Base-by-base conservation (phyloP, 2,329 filamentous ascomycete species). In the Pseudopyrenochaeta lycopersici region DNA sequence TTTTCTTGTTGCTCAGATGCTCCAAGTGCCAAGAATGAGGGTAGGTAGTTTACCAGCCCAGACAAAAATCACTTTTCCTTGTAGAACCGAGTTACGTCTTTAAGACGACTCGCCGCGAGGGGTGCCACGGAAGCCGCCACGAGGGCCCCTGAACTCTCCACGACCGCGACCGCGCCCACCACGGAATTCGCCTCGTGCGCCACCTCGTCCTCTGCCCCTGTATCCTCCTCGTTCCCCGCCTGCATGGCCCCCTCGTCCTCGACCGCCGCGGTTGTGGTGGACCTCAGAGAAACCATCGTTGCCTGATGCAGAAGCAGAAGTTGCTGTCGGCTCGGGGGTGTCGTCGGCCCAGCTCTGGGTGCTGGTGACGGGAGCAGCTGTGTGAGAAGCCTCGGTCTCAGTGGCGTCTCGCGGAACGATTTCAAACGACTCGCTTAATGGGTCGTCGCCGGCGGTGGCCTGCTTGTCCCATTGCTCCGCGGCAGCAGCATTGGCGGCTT, bases 301-400 rank as follows among this genome's bases (percentile, higher is more conserved):
- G 42, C 77, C 76, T 30, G 76, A 56, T 15, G 68, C 60, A 39
- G 72, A 54, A 18, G 74, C 54, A 29, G 60, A 52, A 21, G 70
- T 58, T 29, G 66, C 66, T 40, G 62, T 61, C 17, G 66, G 67
- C 31, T 74, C 72, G 11, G 68, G 66, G 18, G 90, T 85, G 56
- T 95, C 90, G 67, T 96, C 92, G 21, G 91, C 91, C 91, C 91
- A 96, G 67, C 88, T 92, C 70, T 89, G 87, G 6, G 85, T 86
- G 41, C 87, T 84, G n/a, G 85, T 86, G 21, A 86, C 85, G 17
- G 76, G 70, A 12, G 76, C 75, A 17, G 72, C 60, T 41, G 82
- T 78, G 36, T 86, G 73, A 32, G 85, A 86, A 32, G 83, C 86
- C 57, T 95, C 90, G 4, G 89, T 88, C 81, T 96, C 92, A 46